Evolutionary conservation across 1,284 basidiomycete species (phyloP).

Genomic region (Rhodotorula sp.): DNA sequence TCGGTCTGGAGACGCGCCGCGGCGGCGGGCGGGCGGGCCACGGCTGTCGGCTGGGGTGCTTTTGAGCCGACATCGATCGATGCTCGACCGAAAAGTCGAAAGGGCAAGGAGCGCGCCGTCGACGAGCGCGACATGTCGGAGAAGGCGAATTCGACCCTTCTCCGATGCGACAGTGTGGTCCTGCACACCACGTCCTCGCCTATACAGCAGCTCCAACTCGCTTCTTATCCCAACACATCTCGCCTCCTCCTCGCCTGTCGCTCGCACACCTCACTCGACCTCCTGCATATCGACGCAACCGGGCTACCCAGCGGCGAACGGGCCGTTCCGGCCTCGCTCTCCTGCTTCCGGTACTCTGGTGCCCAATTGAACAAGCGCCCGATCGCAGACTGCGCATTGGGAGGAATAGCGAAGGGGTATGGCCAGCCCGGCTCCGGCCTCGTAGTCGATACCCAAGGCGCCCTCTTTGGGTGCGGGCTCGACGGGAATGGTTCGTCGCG

Average conservation of each 20-base stretch:
- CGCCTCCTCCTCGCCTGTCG: constrained; percentile 21
- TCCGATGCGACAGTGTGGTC: no score
- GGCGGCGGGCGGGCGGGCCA: not conserved
- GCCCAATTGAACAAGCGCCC: not conserved
- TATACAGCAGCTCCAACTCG: constrained; percentile 27
- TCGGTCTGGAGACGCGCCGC: constrained; percentile 14
- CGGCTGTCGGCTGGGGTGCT: constrained; percentile 15
- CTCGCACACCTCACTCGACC: constrained; percentile 17
- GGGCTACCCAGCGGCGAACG: not conserved
- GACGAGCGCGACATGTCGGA: not conserved
- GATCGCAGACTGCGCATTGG: constrained; percentile 30
- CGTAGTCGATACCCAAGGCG: constrained; percentile 23
- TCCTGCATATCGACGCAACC: constrained; percentile 8
- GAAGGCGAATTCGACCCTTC: no score
- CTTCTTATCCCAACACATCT: not conserved
- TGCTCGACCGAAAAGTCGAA: not conserved
- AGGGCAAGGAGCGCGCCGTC: constrained; percentile 14
- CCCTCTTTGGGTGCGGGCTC: constrained; percentile 26
- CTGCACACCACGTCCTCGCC: not conserved
- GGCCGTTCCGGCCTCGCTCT: not conserved
- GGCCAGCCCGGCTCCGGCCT: constrained; percentile 18
- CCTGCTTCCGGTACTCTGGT: constrained; percentile 10
- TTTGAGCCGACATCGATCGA: not conserved
- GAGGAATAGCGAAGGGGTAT: not conserved
- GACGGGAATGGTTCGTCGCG: constrained; percentile 3